Conservation (phyloP, 192 early-diverging fungal species). For the Chytriomyces sp. region DNA sequence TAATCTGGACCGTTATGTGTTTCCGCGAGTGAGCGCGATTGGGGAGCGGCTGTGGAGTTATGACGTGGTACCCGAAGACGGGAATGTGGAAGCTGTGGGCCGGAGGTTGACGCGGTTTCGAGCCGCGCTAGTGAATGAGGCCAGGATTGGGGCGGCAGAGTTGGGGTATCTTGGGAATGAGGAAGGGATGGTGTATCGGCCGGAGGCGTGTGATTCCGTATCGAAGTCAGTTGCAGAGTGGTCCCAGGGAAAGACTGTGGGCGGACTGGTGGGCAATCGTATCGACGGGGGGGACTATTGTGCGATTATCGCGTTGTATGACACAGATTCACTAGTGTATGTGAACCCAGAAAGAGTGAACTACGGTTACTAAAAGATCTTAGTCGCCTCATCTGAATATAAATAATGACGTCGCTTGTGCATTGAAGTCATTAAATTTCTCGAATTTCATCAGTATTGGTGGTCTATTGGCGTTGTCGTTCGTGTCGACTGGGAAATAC, state of each 20-base stretch:
- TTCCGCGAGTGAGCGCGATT: conserved; percentile 28
- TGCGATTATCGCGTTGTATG: background rate
- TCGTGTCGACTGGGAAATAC: conserved; percentile 4
- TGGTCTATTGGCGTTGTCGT: conserved; percentile 37
- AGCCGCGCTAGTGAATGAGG: background rate
- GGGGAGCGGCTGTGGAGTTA: conserved; percentile 35
- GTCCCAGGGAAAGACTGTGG: background rate
- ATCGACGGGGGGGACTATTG: background rate
- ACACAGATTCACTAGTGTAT: background rate
- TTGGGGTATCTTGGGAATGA: background rate
- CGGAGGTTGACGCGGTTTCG: background rate
- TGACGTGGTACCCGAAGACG: background rate
- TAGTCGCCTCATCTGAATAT: no score
- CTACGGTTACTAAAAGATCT: background rate
- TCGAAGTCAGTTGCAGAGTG: background rate
- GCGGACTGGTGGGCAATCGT: background rate
- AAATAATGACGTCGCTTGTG: no score
- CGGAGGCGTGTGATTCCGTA: background rate
- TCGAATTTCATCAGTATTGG: no score
- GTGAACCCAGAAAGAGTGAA: background rate
- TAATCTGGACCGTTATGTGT: conserved; percentile 16
- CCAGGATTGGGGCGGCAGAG: background rate
- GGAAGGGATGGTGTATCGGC: background rate
- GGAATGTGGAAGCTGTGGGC: no score
- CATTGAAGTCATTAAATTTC: no score